Conservation (phyloP, 163 green algal genomes). For the Volvox carteri region DNA sequence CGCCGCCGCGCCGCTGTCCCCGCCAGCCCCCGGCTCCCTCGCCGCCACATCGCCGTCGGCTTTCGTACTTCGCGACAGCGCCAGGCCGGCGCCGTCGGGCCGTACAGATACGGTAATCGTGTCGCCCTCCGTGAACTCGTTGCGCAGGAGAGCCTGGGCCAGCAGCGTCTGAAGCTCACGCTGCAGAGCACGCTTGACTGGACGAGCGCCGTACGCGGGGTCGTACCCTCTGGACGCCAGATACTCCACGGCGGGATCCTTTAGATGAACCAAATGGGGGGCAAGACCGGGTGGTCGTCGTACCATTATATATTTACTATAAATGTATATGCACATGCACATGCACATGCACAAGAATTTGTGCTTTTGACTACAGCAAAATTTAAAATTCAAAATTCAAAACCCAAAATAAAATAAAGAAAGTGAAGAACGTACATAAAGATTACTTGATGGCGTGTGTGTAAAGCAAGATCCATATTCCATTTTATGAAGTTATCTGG, state of each 20-base stretch:
- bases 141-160: constrained; percentile 91
- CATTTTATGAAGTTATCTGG: no score
- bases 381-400: no score
- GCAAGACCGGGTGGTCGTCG: no score
- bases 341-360: no score
- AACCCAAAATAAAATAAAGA: no score
- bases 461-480: no score
- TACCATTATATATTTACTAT: no score
- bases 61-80: not conserved
- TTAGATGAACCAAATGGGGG: no score
- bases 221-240: constrained; percentile 88
- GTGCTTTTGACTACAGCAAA: no score
- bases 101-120: constrained; percentile 52
- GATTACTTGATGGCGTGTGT: no score
- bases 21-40: not conserved
- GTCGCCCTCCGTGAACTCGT: constrained; percentile 83
- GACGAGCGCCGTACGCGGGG: constrained; percentile 91
- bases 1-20: not conserved
- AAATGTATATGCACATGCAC: no score
- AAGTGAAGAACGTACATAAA: no score
- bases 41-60: not conserved
- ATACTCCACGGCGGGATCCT: constrained; percentile 80
- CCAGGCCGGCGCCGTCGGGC: constrained; percentile 12
- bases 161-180: constrained; percentile 93
- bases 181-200: constrained; percentile 96